A percentile compares a stretch with the other conserved stretches of the same genome.
Evolutionary conservation across 495 filamentous ascomycete species (phyloP).

Genomic region (Penicillium pancosmium): DNA sequence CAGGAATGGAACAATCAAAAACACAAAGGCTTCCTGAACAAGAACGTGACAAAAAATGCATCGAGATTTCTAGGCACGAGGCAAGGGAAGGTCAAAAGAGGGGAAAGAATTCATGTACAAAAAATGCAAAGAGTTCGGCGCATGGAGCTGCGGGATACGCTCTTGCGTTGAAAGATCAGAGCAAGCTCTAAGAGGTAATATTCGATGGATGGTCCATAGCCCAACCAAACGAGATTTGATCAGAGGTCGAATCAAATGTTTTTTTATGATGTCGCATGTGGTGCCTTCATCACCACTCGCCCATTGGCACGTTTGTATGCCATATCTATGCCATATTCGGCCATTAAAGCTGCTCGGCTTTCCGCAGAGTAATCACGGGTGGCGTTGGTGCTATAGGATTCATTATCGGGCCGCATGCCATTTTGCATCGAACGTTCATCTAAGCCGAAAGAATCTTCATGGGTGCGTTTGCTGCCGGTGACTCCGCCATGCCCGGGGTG

Average conservation of each 20-base stretch:
- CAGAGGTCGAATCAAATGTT: slow-evolving; percentile 3
- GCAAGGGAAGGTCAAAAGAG: slow-evolving; percentile 11
- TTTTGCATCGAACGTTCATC: slow-evolving; percentile 51
- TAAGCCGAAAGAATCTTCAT: slow-evolving; percentile 47
- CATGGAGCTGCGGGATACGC: not conserved
- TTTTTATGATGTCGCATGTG: slow-evolving; percentile 25
- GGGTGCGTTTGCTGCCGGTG: slow-evolving; percentile 34
- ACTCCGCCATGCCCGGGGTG: no score
- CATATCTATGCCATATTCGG: slow-evolving; percentile 45
- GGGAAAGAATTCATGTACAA: slow-evolving; percentile 27
- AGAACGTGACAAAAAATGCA: slow-evolving; percentile 10
- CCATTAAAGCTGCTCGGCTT: slow-evolving; percentile 32
- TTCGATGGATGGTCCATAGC: not conserved
- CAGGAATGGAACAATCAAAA: slow-evolving; percentile 14
- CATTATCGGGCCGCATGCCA: slow-evolving; percentile 53
- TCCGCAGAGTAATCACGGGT: slow-evolving; percentile 36
- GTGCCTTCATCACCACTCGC: slow-evolving; percentile 36
- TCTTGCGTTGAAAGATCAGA: not conserved
- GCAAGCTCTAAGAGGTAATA: not conserved
- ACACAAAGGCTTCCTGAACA: slow-evolving; percentile 8
- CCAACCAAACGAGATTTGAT: not conserved
- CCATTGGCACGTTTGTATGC: slow-evolving; percentile 56
- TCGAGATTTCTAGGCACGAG: slow-evolving; percentile 19
- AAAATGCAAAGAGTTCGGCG: slow-evolving; percentile 13
- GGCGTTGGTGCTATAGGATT: slow-evolving; percentile 26